Percentiles rank a stretch among this genome's conserved stretches.
Evolutionary conservation across 768 basidiomycete genomes (phyloP).

Genomic region (Grammothele lineata): DNA sequence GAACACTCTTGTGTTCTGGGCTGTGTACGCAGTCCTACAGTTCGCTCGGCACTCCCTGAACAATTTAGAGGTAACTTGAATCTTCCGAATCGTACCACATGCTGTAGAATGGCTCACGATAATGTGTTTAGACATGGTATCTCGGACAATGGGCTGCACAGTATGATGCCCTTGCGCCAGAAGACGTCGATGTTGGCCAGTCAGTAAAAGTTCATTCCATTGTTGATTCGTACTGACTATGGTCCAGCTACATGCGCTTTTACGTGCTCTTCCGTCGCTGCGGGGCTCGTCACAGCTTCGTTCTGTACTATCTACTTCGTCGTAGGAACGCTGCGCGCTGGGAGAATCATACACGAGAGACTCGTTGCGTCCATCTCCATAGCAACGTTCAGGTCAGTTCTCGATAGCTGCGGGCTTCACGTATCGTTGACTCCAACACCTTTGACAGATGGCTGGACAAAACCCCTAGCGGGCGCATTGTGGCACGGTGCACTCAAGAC

Average conservation of each 20-base stretch:
- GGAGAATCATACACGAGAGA: constrained; percentile 46
- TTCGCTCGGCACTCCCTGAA: not conserved
- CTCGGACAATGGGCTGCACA: constrained; percentile 32
- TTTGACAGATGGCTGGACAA: constrained; percentile 39
- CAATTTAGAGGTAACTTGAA: constrained; percentile 2
- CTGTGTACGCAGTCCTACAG: not conserved
- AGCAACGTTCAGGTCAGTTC: too few species aligned
- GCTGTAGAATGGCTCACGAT: not conserved
- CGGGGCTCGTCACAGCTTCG: not conserved
- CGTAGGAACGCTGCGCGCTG: constrained; percentile 48
- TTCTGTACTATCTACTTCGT: constrained; percentile 31
- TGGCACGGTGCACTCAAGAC: constrained; percentile 30
- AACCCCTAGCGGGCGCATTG: constrained; percentile 30
- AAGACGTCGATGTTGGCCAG: constrained; percentile 15
- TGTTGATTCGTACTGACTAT: not conserved
- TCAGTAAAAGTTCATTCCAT: constrained; percentile 3
- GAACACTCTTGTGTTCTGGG: not conserved
- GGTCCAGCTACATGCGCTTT: too few species aligned
- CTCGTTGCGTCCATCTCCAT: constrained; percentile 43
- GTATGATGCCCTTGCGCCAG: constrained; percentile 14
- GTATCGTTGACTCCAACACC: too few species aligned
- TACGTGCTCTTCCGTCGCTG: too few species aligned
- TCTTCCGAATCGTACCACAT: not conserved
- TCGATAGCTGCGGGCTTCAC: too few species aligned
- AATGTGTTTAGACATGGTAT: constrained; percentile 34